Percentiles rank a stretch among this genome's conserved stretches.
phyloP scores from a whole-genome alignment of 129 eudicot species.

The carrot (Daucus carota) region DNA sequence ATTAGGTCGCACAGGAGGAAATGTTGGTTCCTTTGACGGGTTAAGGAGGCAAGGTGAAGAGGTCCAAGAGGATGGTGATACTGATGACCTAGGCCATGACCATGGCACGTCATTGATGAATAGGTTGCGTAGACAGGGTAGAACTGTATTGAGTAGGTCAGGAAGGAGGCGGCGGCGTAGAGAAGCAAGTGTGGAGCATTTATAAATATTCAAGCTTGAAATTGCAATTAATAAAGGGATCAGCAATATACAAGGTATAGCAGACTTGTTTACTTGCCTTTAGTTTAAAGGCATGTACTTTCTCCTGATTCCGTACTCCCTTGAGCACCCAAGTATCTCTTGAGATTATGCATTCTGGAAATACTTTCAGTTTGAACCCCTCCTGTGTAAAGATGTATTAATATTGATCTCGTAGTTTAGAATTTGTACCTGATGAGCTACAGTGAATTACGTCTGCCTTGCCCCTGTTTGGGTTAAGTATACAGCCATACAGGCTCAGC shows the following conservation, averaged over 20 bases:
- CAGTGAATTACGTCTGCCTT: not conserved
- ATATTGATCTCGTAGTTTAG: not conserved
- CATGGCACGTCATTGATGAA: slow-evolving; percentile 36
- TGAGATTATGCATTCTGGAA: not conserved
- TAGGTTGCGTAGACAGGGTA: slow-evolving; percentile 43
- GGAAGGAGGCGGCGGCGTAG: slow-evolving; percentile 51
- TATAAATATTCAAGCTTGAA: not conserved
- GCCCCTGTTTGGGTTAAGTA: slow-evolving; percentile 1
- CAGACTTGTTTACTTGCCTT: not conserved
- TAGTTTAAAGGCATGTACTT: not conserved
- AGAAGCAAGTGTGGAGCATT: slow-evolving; percentile 21
- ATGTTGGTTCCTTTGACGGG: slow-evolving; percentile 24
- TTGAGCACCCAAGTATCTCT: not conserved
- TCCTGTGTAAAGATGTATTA: slow-evolving; percentile 8
- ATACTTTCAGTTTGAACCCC: slow-evolving; percentile 1
- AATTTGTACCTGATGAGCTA: not conserved
- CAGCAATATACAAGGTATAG: not conserved
- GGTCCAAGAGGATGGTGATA: slow-evolving; percentile 16
- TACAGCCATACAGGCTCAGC: slow-evolving; percentile 7
- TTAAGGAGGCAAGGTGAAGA: slow-evolving; percentile 27
- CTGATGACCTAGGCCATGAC: slow-evolving; percentile 15
- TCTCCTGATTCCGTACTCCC: slow-evolving; percentile 3
- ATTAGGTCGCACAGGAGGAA: slow-evolving; percentile 26
- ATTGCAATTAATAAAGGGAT: not conserved
- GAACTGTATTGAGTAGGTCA: slow-evolving; percentile 49